Base-by-base conservation (phyloP, 495 filamentous ascomycete species). In the Aspergillus sclerotioniger region DNA sequence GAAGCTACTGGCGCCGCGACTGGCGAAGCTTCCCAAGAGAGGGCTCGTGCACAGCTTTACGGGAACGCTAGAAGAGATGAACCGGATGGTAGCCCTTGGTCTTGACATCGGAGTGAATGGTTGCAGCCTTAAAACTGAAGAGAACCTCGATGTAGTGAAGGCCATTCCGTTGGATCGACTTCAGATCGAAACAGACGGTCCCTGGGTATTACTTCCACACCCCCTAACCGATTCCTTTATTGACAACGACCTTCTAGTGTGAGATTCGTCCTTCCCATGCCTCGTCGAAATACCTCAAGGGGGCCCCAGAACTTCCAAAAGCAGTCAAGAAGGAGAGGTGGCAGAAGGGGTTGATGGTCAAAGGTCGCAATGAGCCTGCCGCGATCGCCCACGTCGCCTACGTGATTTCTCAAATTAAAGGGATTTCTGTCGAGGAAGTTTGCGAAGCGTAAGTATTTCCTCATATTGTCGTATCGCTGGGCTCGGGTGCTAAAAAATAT, bases 271-370 rank as follows among this genome's bases (percentile, higher is more conserved):
- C 81, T 12, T 78, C 75, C 0, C 81, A 84, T 65, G 80, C 81
- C 0, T 79, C 76, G 10, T 65, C 81, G 0, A 81, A 80, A 49
- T 78, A 76, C 59, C 63, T 82, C 41, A 53, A 57, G 5, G 79
- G 72, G 15, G 79, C 78, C 3, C 74, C 77, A 3, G 59, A 69
- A 8, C 56, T 82, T 29, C 78, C 78, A 1, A 80, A 78, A 57
- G 70, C 79, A n/a, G 86, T 96, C 37, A 97, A 96, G 78, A 97
- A 97, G 71, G 94, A 98, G 72, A 96, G 87, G 71, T 98, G 89
- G 84, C 81, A 82, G 43, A 83, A 90, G 66, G 92, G 90, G 0
- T 71, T 71, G 5, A 89, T 96, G 85, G 82, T 97, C 17, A 97
- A 96, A 73, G 90, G 93, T 1, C 81, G 94, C 19, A 98, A 97